A percentile compares a stretch with the other conserved stretches of the same genome.
Evolutionary conservation across 2,329 filamentous ascomycete genomes (phyloP).

Genomic region (Botrytis porri): DNA sequence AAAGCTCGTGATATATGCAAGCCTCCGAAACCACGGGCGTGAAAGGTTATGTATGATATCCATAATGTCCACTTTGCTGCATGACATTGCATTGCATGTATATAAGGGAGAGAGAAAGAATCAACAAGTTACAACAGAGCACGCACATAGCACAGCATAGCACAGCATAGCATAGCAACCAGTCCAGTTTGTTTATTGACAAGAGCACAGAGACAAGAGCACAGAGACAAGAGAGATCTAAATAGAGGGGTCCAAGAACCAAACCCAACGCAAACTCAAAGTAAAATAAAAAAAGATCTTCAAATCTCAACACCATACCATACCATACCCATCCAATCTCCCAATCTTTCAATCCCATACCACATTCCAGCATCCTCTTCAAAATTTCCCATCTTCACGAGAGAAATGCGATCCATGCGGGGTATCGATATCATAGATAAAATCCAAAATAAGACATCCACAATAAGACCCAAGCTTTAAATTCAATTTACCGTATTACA

Average conservation of each 20-base stretch:
- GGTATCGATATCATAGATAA: not conserved
- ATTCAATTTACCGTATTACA: not conserved
- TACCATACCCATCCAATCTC: no score
- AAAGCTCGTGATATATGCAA: not conserved
- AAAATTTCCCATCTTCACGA: not conserved
- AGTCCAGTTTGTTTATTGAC: constrained; percentile 6
- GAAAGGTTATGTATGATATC: not conserved
- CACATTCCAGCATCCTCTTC: not conserved
- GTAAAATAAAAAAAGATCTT: not conserved
- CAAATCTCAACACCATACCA: no score
- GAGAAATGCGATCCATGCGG: constrained; percentile 3
- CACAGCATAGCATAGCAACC: constrained; percentile 1
- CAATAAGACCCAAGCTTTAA: not conserved
- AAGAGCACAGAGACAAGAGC: no score
- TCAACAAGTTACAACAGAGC: no score
- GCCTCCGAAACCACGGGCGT: constrained; percentile 4
- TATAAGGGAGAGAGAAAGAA: not conserved
- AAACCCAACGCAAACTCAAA: not conserved
- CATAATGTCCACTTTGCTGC: not conserved
- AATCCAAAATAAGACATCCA: not conserved
- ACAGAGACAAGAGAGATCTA: no score
- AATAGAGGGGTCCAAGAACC: not conserved
- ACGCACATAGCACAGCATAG: no score
- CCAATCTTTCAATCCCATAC: not conserved
- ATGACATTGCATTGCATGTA: not conserved